phyloP scores from a whole-genome alignment of 495 filamentous ascomycete genomes.

The Aspergillus nidulans region DNA sequence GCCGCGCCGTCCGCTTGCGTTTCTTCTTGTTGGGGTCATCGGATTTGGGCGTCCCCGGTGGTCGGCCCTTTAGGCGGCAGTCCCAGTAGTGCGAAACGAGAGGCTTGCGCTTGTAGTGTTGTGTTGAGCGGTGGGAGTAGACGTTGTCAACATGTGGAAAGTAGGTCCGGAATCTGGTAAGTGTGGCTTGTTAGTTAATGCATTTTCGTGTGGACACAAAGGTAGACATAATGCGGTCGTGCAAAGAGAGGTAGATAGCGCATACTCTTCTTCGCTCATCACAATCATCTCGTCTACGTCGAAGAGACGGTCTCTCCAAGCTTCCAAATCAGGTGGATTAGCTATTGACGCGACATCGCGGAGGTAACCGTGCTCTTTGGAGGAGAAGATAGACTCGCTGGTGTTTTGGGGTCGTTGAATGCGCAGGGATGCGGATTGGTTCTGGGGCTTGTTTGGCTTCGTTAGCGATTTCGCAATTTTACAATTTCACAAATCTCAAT shows the following conservation, averaged over 20 bases:
- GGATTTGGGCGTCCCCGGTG: constrained; percentile 78
- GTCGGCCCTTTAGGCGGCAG: constrained; percentile 81
- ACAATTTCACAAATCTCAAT: no score
- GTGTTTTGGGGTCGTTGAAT: not conserved
- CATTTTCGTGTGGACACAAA: no score
- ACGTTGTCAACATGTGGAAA: constrained; percentile 91
- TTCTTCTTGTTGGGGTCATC: constrained; percentile 87
- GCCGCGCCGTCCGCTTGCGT: constrained; percentile 71
- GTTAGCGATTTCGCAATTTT: not conserved
- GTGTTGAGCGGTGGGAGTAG: constrained; percentile 85
- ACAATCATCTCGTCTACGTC: constrained; percentile 70
- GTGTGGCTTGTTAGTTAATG: not conserved
- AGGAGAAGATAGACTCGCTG: constrained; percentile 14
- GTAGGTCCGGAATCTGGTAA: constrained; percentile 71
- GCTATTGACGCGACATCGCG: constrained; percentile 55
- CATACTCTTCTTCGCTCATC: constrained; percentile 74
- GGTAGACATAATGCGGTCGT: no score
- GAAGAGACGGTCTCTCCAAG: constrained; percentile 75
- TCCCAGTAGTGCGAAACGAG: constrained; percentile 88
- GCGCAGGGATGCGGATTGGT: not conserved
- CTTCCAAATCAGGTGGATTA: constrained; percentile 63
- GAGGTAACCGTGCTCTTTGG: constrained; percentile 40
- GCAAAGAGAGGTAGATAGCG: not conserved
- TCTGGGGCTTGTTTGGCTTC: not conserved
- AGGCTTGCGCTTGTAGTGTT: constrained; percentile 78